Conservation (phyloP, 441 rosid species). For the Adansonia gregorii region DNA sequence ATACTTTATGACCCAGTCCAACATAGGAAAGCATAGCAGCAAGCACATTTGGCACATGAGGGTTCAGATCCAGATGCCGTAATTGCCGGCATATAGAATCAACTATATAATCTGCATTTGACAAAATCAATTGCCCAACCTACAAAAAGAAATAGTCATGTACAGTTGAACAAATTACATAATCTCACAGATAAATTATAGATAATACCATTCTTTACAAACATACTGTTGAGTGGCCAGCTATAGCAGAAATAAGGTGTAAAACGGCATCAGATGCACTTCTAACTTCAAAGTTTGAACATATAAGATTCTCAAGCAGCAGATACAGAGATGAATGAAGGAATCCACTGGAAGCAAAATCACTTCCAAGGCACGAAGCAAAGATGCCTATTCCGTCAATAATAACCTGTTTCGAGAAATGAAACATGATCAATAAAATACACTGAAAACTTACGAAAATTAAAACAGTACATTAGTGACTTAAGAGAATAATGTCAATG, state of each 20-base stretch:
- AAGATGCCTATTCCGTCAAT: conserved; percentile 87
- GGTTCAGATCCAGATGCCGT: conserved; percentile 89
- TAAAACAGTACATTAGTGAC: conserved; percentile 3
- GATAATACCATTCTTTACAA: neutral
- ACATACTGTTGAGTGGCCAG: conserved; percentile 74
- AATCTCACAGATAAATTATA: neutral
- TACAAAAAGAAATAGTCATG: conserved; percentile 37
- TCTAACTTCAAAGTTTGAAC: conserved; percentile 74
- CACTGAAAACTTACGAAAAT: neutral
- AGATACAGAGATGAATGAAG: conserved; percentile 90
- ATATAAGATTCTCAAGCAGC: conserved; percentile 80
- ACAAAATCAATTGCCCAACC: conserved; percentile 92
- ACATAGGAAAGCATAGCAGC: conserved; percentile 95
- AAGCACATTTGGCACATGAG: conserved; percentile 89
- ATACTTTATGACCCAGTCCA: conserved; percentile 77
- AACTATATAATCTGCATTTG: conserved; percentile 87
- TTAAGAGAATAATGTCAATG: conserved; percentile 20
- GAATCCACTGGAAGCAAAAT: conserved; percentile 82
- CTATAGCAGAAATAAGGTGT: conserved; percentile 62
- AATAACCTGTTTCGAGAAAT: conserved; percentile 55
- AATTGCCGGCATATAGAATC: conserved; percentile 92
- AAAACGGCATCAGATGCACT: conserved; percentile 80
- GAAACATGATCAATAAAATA: conserved; percentile 24
- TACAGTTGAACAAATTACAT: neutral
- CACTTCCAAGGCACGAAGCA: conserved; percentile 72